Percentiles rank a stretch among this genome's conserved stretches.
phyloP scores from a whole-genome alignment of 192 early-diverging fungal species.

The Chytriomyces sp. region DNA sequence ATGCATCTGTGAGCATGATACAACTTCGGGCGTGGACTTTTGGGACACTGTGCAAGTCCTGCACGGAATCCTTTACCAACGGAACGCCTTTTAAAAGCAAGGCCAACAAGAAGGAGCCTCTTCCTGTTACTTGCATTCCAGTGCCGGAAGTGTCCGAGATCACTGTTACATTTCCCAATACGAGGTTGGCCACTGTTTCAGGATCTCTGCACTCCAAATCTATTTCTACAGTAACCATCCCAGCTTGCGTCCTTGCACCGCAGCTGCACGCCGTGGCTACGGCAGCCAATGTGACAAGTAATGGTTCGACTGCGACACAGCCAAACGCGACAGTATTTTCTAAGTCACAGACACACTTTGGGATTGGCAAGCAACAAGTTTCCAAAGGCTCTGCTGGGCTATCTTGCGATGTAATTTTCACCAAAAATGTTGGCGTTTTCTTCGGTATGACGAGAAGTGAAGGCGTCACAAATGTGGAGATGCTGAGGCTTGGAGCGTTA shows the following conservation, averaged over 20 bases:
- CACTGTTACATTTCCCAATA: background rate
- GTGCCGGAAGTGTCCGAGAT: background rate
- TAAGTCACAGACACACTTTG: background rate
- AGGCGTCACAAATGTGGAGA: no score
- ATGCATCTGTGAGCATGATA: background rate
- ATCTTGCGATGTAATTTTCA: background rate
- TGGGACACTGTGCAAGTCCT: background rate
- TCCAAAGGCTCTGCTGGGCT: background rate
- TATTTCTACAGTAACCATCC: background rate
- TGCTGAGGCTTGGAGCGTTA: background rate
- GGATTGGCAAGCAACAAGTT: background rate
- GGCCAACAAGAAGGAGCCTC: background rate
- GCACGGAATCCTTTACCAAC: background rate
- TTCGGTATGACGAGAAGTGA: background rate
- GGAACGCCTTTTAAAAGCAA: background rate
- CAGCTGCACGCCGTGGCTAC: background rate
- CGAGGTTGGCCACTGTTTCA: no score
- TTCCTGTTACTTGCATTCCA: conserved; percentile 1
- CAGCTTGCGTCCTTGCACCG: background rate
- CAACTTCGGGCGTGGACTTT: conserved; percentile 11
- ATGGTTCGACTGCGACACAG: background rate
- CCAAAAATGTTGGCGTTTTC: conserved; percentile 14
- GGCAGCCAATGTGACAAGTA: no score
- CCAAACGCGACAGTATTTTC: background rate
- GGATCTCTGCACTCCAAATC: no score